Conservation (phyloP, 2,329 filamentous ascomycete genomes). For the Leptographium lundbergii region DNA sequence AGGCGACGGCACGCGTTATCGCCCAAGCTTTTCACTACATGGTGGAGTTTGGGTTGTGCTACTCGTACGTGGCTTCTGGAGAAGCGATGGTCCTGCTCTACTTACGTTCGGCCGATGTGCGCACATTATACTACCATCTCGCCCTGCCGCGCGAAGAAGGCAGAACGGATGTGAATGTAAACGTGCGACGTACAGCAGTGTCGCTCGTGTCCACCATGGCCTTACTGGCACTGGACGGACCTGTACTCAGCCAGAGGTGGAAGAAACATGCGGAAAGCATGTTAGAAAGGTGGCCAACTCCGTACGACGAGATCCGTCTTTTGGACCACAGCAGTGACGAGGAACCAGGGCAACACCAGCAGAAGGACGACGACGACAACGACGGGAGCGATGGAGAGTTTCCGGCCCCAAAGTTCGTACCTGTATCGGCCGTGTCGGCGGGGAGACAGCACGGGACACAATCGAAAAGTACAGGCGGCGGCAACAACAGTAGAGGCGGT, state of each 20-base stretch:
- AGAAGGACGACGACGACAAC: no score
- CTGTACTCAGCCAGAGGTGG: neutral
- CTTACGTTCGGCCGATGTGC: neutral
- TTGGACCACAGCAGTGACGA: neutral
- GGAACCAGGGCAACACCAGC: neutral
- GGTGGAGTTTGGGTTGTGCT: neutral
- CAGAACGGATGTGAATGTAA: neutral
- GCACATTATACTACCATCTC: conserved; percentile 3
- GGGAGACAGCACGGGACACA: no score
- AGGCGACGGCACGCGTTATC: neutral
- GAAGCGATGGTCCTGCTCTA: neutral
- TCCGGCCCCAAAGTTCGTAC: no score
- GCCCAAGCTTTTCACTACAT: conserved; percentile 2
- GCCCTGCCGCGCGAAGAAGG: neutral
- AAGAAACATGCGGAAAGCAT: neutral
- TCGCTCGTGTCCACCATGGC: conserved; percentile 1
- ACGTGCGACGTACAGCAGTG: neutral
- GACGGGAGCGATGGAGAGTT: no score
- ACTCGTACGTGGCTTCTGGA: neutral
- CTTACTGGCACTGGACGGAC: neutral
- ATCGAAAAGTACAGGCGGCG: no score
- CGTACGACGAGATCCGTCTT: neutral
- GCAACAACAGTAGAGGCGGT: no score
- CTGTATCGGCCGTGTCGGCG: no score
- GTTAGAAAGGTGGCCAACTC: neutral